A percentile compares a stretch with the other conserved stretches of the same genome.
Evolutionary conservation across 768 basidiomycete genomes (phyloP).

Genomic region (Serpula lacrymans): DNA sequence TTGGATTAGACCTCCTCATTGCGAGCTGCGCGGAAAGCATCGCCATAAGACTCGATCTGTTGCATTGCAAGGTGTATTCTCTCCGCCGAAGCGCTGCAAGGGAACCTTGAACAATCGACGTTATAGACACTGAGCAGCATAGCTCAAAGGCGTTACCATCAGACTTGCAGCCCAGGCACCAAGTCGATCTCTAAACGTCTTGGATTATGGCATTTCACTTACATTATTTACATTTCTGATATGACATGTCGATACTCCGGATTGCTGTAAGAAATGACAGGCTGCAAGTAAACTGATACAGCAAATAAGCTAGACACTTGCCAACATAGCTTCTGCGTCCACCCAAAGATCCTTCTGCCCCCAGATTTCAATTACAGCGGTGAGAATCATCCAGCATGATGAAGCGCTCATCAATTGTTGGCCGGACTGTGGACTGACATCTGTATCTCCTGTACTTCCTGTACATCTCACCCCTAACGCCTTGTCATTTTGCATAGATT

Average conservation of each 20-base stretch:
- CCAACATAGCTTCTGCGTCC: conserved; percentile 61
- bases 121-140: too few species aligned
- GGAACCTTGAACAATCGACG: too few species aligned
- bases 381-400: conserved; percentile 74
- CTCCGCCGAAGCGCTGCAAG: too few species aligned
- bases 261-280: neutral
- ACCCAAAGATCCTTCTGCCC: conserved; percentile 78
- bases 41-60: too few species aligned
- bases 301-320: conserved; percentile 8
- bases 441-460: neutral
- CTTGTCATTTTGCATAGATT: conserved; percentile 5
- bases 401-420: conserved; percentile 35
- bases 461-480: conserved; percentile 1
- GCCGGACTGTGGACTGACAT: neutral
- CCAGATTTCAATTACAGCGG: conserved; percentile 66
- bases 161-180: too few species aligned
- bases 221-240: neutral
- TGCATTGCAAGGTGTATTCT: too few species aligned
- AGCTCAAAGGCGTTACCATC: too few species aligned
- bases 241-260: neutral
- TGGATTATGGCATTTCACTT: conserved; percentile 1
- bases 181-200: too few species aligned
- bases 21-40: too few species aligned
- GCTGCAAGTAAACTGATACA: neutral
- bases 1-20: too few species aligned